Base-by-base conservation (phyloP, 768 basidiomycete genomes). In the Rhodotorula babjevae region DNA sequence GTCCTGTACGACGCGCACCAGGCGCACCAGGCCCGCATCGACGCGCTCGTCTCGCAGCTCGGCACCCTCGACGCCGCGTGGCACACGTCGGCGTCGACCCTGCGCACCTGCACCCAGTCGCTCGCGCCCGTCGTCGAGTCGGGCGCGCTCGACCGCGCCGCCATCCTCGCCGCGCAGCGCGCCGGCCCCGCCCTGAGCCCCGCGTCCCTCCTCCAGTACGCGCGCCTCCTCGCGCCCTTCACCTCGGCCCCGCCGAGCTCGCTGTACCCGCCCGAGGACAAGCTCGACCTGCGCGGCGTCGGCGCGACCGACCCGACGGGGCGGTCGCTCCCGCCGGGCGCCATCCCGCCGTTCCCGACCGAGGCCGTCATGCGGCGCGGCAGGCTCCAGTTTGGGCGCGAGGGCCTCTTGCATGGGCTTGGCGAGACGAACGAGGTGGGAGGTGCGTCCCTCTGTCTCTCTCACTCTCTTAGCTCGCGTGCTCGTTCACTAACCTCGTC, bases 291-390 rank as follows among this genome's bases (percentile, higher is more conserved):
- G 42, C 60, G 44, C 14, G 42, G 57, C 1, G 31, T 63, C 21
- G 70, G 70, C 47, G 49, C 65, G 50, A 58, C 61, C 31, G 73
- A 74, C 42, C 68, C 71, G 21, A 73, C 69, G 25, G 74, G 71
- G 16, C 21, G 74, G 55, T 65, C 44, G 2, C 42, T 75, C 27
- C 77, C 74, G 7, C 33, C 63, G 16, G 77, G 77, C 1, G 64
- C 66, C 40, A 74, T 78, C 29, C 77, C 74, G 46, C 77, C 77
- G 31, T 78, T 76, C 56, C 77, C 77, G 44, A 78, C 75, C 23
- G 77, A 78, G 66, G 73, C 69, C 18, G 63, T 62, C 29, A 78
- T 78, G 77, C 59, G 77, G 23, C 50, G 71, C 14, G 77, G 77
- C 10, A 23, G 72, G 49, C 63, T 78, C 52, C 75, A 75, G 46